Evolutionary conservation across 768 basidiomycete species (phyloP).

Genomic region (Suillus tomentosus): DNA sequence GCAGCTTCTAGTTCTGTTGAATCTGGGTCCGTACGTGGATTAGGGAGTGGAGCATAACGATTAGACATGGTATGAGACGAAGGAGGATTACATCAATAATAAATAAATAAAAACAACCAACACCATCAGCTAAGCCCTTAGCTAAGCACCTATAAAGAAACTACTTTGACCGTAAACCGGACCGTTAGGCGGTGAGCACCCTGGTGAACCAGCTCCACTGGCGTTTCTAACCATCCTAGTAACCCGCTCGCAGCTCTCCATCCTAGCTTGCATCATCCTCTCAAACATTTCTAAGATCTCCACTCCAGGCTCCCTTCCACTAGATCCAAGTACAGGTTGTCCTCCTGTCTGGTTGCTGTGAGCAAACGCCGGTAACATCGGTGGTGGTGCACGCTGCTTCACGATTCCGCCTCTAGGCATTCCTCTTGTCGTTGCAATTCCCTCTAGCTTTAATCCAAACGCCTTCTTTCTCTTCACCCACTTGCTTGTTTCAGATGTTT

Average conservation of each 20-base stretch:
- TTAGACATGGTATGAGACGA: conserved; percentile 41
- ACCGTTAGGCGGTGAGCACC: neutral
- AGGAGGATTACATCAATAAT: neutral
- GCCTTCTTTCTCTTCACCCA: conserved; percentile 64
- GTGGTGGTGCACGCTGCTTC: conserved; percentile 35
- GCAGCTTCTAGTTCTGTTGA: conserved; percentile 81
- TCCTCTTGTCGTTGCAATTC: conserved; percentile 35
- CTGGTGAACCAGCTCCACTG: conserved; percentile 27
- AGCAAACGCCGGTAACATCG: conserved; percentile 27
- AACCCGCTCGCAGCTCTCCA: conserved; percentile 75
- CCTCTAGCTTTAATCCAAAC: conserved; percentile 53
- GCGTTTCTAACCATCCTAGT: conserved; percentile 56
- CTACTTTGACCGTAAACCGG: conserved; percentile 7
- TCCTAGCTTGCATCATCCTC: conserved; percentile 69
- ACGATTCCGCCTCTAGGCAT: conserved; percentile 28
- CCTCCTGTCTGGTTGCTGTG: conserved; percentile 4
- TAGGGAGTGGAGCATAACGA: conserved; percentile 71
- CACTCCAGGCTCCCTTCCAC: conserved; percentile 42
- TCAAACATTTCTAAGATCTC: conserved; percentile 69
- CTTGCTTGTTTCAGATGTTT: conserved; percentile 30
- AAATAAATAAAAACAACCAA: neutral
- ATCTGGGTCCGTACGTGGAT: conserved; percentile 50
- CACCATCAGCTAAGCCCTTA: neutral
- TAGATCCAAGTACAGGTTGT: conserved; percentile 28
- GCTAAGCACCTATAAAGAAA: conserved; percentile 6